A percentile compares a stretch with the other conserved stretches of the same genome.
These are phyloP conservation scores for Spergularia bocconei DNA, from an alignment of 148 eudicot genomes.

Conservation along the genomic window DNA sequence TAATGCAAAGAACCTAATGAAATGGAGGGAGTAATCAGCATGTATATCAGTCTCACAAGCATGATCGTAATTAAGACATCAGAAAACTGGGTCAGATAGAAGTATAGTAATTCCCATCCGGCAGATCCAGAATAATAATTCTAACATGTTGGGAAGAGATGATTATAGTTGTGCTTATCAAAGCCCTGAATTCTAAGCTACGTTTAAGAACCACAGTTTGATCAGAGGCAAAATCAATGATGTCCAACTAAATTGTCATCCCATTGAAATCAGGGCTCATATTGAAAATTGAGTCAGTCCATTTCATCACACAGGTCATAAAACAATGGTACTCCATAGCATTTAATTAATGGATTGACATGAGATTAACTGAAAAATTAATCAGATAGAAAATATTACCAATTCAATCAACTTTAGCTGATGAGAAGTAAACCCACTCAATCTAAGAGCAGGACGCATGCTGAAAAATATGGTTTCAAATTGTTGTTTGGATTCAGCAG, in stretches of 20 bases:
- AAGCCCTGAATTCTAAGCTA: neutral
- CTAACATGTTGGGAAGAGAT: neutral
- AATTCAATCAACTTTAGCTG: constrained; percentile 76
- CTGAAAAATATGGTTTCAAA: constrained; percentile 70
- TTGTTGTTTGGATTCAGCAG: constrained; percentile 39
- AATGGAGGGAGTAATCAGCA: too few species aligned
- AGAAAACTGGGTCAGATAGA: neutral
- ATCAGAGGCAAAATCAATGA: neutral
- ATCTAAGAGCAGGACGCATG: constrained; percentile 70
- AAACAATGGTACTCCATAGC: neutral
- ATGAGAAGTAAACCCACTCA: constrained; percentile 76
- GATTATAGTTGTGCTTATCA: neutral
- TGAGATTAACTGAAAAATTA: neutral
- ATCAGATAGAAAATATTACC: constrained; percentile 49
- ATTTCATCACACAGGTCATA: neutral
- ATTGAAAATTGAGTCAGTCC: neutral
- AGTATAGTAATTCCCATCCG: neutral
- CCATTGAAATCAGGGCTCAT: neutral
- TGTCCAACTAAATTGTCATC: neutral
- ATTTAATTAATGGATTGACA: neutral
- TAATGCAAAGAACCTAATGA: too few species aligned
- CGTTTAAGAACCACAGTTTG: neutral
- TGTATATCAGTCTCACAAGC: constrained; percentile 1
- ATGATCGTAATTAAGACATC: constrained; percentile 2
- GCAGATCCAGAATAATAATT: constrained; percentile 1